phyloP scores from a whole-genome alignment of 2,329 filamentous ascomycete species.

The Lasiodiplodia gonubiensis region DNA sequence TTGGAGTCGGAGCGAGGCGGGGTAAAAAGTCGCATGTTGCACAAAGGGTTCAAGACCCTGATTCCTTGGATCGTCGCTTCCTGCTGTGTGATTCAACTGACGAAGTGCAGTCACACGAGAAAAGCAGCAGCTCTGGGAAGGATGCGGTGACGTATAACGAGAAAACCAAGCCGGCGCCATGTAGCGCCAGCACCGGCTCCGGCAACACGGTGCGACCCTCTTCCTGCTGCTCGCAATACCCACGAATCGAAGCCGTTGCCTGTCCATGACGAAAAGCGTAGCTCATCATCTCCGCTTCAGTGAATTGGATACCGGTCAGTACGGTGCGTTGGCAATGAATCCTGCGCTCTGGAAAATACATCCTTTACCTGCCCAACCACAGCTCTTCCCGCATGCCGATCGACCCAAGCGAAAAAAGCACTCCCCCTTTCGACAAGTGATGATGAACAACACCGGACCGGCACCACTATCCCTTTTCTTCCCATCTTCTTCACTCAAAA shows the following conservation, averaged over 20 bases:
- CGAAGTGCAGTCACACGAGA: background rate
- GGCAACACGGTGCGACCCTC: no score
- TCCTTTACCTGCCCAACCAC: background rate
- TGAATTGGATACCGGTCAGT: background rate
- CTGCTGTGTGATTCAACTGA: background rate
- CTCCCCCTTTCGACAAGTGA: background rate
- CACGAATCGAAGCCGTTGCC: background rate
- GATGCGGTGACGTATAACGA: background rate
- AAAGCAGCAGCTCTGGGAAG: background rate
- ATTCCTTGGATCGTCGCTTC: background rate
- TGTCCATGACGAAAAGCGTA: background rate
- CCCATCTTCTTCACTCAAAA: background rate
- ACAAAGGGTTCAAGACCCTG: conserved; percentile 4
- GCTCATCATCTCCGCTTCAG: background rate
- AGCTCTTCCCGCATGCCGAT: background rate
- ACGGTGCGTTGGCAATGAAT: background rate
- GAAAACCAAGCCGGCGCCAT: background rate
- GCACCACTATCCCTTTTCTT: background rate
- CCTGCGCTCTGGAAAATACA: background rate
- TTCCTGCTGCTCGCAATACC: background rate
- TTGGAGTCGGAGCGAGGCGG: background rate
- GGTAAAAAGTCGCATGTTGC: conserved; percentile 1
- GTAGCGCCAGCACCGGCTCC: no score
- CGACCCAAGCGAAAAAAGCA: background rate
- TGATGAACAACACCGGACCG: background rate